Base-by-base conservation (phyloP, 768 basidiomycete species). In the Podaxis sp. region DNA sequence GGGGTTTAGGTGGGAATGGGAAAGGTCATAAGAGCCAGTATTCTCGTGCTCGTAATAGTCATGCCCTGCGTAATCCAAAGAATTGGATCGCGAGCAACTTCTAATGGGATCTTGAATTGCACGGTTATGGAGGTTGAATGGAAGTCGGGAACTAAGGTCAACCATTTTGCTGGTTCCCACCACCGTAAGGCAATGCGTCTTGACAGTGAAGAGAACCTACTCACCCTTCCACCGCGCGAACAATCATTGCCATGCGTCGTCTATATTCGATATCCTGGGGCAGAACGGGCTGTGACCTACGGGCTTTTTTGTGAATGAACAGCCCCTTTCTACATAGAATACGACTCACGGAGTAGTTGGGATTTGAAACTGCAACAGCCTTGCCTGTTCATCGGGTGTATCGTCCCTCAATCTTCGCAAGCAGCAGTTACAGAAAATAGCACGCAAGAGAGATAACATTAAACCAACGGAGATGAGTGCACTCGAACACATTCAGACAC, bases 211-310 rank as follows among this genome's bases (percentile, higher is more conserved):
- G 33, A 36, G 48, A 33, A 40, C 22, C 46, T 40, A 76, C 81
- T 63, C 63, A 87, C 87, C 84, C 81, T 73, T 87, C 84, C 68
- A 85, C 87, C 2, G 82, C 72, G 3, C 85, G 83, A 28, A 89
- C 85, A 36, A 89, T 87, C 30, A 40, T 40, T 9, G 48, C 61
- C 61, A 63, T 63, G 17, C 61, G 61, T n/a, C 51, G 42, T 39
- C 46, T 55, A 42, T 57, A 57, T 7, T 39, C 42, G 8, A 53
- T 12, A 8, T 57, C 61, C n/a, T 51, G 44, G 5, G 54, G 33
- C 1, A 51, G 54, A 8, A 63, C 17, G 9, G 55, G 54, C 33
- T 63, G 46, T 26, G 54, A 51, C 55, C 61, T 63, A 42, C 13
- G 55, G 26, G 30, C 40, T 48, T 26, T 26, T 11, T 26, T 12